These are phyloP conservation scores for Coniosporium apollinis DNA, from an alignment of 495 filamentous ascomycete genomes.

Conservation along the genomic window DNA sequence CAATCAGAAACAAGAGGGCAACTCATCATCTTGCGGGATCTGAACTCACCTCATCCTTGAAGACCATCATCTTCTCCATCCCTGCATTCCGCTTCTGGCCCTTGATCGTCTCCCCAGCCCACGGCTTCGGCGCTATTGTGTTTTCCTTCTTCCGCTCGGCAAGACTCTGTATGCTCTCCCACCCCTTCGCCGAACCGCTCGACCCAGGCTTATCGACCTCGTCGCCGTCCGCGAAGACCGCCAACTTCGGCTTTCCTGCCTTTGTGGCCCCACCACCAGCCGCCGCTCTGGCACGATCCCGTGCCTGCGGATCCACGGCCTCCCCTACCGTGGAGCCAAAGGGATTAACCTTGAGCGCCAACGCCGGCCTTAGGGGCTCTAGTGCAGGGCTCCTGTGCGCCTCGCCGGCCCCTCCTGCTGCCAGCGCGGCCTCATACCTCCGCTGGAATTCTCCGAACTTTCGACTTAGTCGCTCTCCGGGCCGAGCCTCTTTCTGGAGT, in stretches of 20 bases:
- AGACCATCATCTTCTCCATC: conserved; percentile 71
- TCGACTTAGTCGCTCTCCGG: conserved; percentile 58
- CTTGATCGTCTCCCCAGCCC: conserved; percentile 83
- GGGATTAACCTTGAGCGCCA: conserved; percentile 73
- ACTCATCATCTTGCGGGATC: conserved; percentile 15
- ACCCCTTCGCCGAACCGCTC: conserved; percentile 42
- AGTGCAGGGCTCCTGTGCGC: conserved; percentile 78
- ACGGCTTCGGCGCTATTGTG: conserved; percentile 66
- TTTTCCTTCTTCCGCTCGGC: conserved; percentile 91
- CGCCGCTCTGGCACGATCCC: conserved; percentile 29
- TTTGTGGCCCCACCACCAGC: conserved; percentile 35
- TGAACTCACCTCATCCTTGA: conserved; percentile 84
- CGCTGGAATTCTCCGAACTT: conserved; percentile 85
- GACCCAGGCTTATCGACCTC: conserved; percentile 24
- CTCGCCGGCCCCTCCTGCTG: conserved; percentile 39
- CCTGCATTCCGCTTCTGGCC: conserved; percentile 60
- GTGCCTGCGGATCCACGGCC: conserved; percentile 48
- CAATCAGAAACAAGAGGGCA: conserved; percentile 51
- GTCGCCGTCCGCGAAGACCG: conserved; percentile 74
- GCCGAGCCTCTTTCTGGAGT: conserved; percentile 73
- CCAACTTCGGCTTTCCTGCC: conserved; percentile 60
- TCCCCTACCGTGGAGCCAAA: conserved; percentile 35
- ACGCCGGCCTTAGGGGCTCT: conserved; percentile 63
- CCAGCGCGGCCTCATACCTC: conserved; percentile 45
- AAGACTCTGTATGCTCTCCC: conserved; percentile 80